These are phyloP conservation scores for Aureobasidium lini DNA, from an alignment of 2,329 filamentous ascomycete species.

Conservation along the genomic window DNA sequence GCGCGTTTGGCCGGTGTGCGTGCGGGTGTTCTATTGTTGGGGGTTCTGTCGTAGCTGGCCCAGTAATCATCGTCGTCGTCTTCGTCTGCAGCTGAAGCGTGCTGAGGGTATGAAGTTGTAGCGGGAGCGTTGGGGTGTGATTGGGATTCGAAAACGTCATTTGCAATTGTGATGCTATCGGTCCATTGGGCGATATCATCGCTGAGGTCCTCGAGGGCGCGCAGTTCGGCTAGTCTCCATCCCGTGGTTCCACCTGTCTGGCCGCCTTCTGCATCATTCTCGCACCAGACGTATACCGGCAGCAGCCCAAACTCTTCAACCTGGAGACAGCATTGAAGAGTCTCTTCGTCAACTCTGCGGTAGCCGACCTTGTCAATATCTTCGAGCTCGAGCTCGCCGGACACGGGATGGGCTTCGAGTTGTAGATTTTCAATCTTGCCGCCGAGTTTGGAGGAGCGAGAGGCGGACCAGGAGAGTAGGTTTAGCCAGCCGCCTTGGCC, in stretches of 20 bases:
- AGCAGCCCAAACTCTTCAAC: conserved; percentile 55
- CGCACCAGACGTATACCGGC: conserved; percentile 63
- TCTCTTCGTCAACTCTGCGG: conserved; percentile 66
- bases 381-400: conserved; percentile 70
- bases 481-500: conserved; percentile 54
- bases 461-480: conserved; percentile 60
- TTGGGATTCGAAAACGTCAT: conserved; percentile 37
- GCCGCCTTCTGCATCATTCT: conserved; percentile 53
- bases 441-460: conserved; percentile 51
- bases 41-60: conserved; percentile 68
- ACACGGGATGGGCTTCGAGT: conserved; percentile 73
- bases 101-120: background rate
- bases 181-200: conserved; percentile 53
- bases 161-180: conserved; percentile 50
- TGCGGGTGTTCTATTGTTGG: conserved; percentile 53
- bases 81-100: background rate
- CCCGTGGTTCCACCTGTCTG: conserved; percentile 41
- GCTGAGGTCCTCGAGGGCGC: conserved; percentile 41
- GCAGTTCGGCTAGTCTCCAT: conserved; percentile 68
- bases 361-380: conserved; percentile 57
- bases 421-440: conserved; percentile 54
- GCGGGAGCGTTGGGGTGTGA: conserved; percentile 10
- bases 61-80: conserved; percentile 69
- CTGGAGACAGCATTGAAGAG: conserved; percentile 59
- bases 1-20: conserved; percentile 40